These are phyloP conservation scores for Dioszegia hungarica DNA, from an alignment of 768 basidiomycete species.

Conservation along the genomic window DNA sequence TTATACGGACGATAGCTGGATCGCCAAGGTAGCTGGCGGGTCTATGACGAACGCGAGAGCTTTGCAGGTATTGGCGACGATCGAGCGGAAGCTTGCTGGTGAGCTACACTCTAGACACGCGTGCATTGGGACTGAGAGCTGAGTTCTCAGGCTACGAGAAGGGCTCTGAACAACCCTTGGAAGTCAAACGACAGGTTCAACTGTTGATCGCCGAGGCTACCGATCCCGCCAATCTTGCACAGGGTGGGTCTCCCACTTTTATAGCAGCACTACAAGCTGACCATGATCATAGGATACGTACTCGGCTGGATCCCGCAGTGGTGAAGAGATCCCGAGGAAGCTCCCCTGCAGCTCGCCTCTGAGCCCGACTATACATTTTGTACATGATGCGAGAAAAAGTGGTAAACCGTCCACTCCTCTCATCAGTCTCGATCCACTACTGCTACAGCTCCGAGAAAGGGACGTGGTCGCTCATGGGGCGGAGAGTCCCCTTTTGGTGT, in stretches of 20 bases:
- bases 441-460: no score
- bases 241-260: slow-evolving; percentile 28
- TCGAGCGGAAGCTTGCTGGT: slow-evolving; percentile 46
- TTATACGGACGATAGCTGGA: slow-evolving; percentile 32
- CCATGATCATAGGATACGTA: slow-evolving; percentile 38
- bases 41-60: slow-evolving; percentile 46
- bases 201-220: slow-evolving; percentile 45
- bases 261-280: not conserved
- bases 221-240: slow-evolving; percentile 39
- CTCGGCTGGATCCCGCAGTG: slow-evolving; percentile 44
- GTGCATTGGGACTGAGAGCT: no score
- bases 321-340: no score
- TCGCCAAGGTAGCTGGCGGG: slow-evolving; percentile 30
- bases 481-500: no score
- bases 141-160: slow-evolving; percentile 19
- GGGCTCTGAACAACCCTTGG: slow-evolving; percentile 17
- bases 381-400: not conserved
- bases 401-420: no score
- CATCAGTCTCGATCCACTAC: no score
- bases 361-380: no score
- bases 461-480: no score
- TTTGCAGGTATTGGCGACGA: slow-evolving; percentile 39
- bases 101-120: no score
- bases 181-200: slow-evolving; percentile 42
- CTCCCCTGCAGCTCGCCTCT: no score